Evolutionary conservation across 768 basidiomycete species (phyloP).

Genomic region (Boletus fagicola): DNA sequence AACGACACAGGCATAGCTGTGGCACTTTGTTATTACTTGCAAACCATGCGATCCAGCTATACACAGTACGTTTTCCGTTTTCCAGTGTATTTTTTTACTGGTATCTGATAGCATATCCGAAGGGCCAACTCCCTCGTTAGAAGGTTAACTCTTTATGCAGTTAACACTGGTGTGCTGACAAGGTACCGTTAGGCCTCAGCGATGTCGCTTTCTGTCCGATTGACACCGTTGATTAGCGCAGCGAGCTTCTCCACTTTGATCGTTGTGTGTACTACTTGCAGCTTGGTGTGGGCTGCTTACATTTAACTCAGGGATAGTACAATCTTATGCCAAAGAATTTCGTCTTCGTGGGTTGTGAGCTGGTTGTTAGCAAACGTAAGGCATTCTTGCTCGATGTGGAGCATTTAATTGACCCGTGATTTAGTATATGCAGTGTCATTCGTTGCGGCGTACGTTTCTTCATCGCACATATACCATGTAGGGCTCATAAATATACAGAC

Average conservation of each 20-base stretch:
- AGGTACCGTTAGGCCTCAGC: slow-evolving; percentile 37
- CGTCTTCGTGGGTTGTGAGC: slow-evolving; percentile 59
- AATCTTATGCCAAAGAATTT: slow-evolving; percentile 53
- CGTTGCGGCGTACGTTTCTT: slow-evolving; percentile 53
- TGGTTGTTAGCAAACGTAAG: slow-evolving; percentile 65
- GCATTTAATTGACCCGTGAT: slow-evolving; percentile 2
- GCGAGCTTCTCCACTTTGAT: slow-evolving; percentile 49
- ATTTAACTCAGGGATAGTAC: slow-evolving; percentile 41
- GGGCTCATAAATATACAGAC: slow-evolving; percentile 34
- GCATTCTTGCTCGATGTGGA: not conserved
- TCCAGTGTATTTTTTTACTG: not conserved
- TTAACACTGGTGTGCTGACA: slow-evolving; percentile 64
- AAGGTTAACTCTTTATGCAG: slow-evolving; percentile 53
- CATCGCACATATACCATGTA: not conserved
- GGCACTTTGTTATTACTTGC: slow-evolving; percentile 54
- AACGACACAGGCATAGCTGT: slow-evolving; percentile 53
- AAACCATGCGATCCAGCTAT: slow-evolving; percentile 50
- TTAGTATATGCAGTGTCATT: slow-evolving; percentile 63
- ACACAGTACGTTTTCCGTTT: slow-evolving; percentile 35
- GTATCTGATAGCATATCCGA: slow-evolving; percentile 1
- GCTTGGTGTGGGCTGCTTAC: not conserved
- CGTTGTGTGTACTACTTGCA: slow-evolving; percentile 40
- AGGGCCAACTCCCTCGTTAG: slow-evolving; percentile 61
- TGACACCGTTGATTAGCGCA: slow-evolving; percentile 18
- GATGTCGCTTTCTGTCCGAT: not conserved